Percentiles rank a stretch among this genome's conserved stretches.
Conservation (phyloP, 2,329 filamentous ascomycete genomes). For the Fusarium agapanthi region DNA sequence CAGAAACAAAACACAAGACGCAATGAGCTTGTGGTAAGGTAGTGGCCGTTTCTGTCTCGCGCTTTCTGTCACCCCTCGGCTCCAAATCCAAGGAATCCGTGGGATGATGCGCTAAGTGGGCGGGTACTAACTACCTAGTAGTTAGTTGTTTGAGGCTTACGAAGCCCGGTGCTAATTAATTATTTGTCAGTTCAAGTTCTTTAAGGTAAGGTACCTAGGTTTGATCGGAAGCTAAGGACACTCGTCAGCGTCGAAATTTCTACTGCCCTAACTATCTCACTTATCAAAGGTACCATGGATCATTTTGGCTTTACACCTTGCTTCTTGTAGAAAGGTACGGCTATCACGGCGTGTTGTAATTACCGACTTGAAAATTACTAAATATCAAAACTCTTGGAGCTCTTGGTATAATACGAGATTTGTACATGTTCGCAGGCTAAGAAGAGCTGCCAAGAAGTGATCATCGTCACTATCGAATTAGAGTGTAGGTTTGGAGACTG, state of each 20-base stretch:
- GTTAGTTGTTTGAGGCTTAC: conserved; percentile 6
- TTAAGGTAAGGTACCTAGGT: too few species aligned
- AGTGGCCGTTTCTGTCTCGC: conserved; percentile 11
- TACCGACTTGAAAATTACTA: neutral
- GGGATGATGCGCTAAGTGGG: neutral
- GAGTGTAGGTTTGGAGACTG: neutral
- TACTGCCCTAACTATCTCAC: neutral
- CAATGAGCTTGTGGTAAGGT: neutral
- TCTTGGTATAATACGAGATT: conserved; percentile 8
- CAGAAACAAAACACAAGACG: conserved; percentile 3
- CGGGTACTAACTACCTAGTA: neutral
- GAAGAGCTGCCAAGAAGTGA: conserved; percentile 29
- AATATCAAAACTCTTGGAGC: neutral
- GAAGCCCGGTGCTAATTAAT: conserved; percentile 13
- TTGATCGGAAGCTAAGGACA: neutral
- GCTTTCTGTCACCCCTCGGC: conserved; percentile 12
- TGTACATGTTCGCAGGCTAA: conserved; percentile 8
- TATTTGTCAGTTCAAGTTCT: neutral
- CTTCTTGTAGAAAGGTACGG: neutral
- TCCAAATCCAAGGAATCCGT: neutral
- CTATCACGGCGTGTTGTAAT: neutral
- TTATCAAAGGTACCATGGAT: neutral
- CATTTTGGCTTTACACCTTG: neutral
- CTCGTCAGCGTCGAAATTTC: neutral
- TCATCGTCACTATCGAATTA: conserved; percentile 25